Conservation (phyloP, 192 early-diverging fungal genomes). For the Phycomyces blakesleeanus region DNA sequence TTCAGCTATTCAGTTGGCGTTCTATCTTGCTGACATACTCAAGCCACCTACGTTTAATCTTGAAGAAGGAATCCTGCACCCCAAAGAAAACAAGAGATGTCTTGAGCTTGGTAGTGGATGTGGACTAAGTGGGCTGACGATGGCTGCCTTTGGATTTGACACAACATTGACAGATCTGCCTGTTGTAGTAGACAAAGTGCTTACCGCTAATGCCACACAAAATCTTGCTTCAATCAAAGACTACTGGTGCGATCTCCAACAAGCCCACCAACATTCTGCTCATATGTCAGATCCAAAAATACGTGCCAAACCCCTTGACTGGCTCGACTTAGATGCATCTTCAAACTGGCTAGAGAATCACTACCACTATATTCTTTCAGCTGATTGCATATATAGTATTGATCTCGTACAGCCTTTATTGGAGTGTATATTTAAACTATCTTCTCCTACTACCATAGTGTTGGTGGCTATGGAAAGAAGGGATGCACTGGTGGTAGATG, state of each 20-base stretch:
- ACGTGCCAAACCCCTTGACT: conserved; percentile 22
- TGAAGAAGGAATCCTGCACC: background rate
- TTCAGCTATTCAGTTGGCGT: conserved; percentile 17
- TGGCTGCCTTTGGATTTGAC: conserved; percentile 28
- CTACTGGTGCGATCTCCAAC: conserved; percentile 16
- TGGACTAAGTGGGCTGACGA: conserved; percentile 27
- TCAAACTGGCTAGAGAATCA: conserved; percentile 6
- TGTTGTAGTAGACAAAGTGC: conserved; percentile 20
- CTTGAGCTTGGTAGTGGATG: conserved; percentile 36
- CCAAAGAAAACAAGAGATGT: conserved; percentile 12
- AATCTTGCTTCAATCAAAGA: conserved; percentile 16
- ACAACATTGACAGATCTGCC: conserved; percentile 26
- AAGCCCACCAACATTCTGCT: background rate
- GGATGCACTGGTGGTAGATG: conserved; percentile 29
- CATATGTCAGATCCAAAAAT: conserved; percentile 3
- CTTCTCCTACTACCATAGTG: conserved; percentile 7
- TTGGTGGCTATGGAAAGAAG: conserved; percentile 31
- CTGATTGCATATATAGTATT: conserved; percentile 35
- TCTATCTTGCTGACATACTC: conserved; percentile 16
- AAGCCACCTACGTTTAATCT: conserved; percentile 10
- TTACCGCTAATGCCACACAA: conserved; percentile 13
- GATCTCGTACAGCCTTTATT: conserved; percentile 27
- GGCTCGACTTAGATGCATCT: conserved; percentile 13
- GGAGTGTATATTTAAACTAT: conserved; percentile 11
- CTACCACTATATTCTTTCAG: conserved; percentile 30